These are phyloP conservation scores for Pseudevernia furfuracea DNA, from an alignment of 495 filamentous ascomycete species.

Conservation along the genomic window DNA sequence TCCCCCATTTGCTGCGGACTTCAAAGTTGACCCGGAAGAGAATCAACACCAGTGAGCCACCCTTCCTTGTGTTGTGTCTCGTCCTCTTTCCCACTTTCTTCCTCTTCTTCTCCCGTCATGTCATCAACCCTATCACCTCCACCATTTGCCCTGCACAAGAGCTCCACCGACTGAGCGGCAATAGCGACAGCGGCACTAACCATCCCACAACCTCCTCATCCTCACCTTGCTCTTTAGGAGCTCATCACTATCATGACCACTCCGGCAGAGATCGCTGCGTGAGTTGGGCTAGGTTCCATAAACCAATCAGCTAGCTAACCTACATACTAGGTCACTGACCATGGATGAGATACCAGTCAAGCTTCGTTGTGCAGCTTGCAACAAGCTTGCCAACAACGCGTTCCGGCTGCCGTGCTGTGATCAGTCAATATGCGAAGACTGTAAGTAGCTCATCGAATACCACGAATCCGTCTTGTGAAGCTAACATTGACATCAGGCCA, in stretches of 20 bases:
- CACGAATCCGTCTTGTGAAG: neutral
- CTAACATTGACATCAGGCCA: slow-evolving; percentile 54
- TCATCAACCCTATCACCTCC: neutral
- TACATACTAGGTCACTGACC: slow-evolving; percentile 55
- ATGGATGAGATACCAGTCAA: slow-evolving; percentile 88
- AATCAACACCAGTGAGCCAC: slow-evolving; percentile 5
- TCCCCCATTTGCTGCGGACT: neutral
- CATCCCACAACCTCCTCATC: neutral
- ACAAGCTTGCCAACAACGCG: slow-evolving; percentile 81
- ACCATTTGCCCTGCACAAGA: neutral
- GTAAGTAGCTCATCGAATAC: slow-evolving; percentile 46
- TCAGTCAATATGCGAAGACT: slow-evolving; percentile 84
- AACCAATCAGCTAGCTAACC: neutral
- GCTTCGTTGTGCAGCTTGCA: slow-evolving; percentile 88
- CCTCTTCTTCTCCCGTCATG: slow-evolving; percentile 5
- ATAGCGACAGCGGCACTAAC: slow-evolving; percentile 1
- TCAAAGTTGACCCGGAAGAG: slow-evolving; percentile 12
- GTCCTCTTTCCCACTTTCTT: neutral
- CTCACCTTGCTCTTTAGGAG: slow-evolving; percentile 2
- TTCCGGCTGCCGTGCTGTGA: slow-evolving; percentile 92
- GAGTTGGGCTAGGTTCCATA: slow-evolving; percentile 1
- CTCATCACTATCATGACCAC: slow-evolving; percentile 17
- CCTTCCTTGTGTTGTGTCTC: neutral
- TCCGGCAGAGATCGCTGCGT: slow-evolving; percentile 26
- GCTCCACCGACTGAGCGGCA: slow-evolving; percentile 2